A percentile compares a stretch with the other conserved stretches of the same genome.
These are phyloP conservation scores for Curvularia spicifera DNA, from an alignment of 2,329 filamentous ascomycete species.

Conservation along the genomic window DNA sequence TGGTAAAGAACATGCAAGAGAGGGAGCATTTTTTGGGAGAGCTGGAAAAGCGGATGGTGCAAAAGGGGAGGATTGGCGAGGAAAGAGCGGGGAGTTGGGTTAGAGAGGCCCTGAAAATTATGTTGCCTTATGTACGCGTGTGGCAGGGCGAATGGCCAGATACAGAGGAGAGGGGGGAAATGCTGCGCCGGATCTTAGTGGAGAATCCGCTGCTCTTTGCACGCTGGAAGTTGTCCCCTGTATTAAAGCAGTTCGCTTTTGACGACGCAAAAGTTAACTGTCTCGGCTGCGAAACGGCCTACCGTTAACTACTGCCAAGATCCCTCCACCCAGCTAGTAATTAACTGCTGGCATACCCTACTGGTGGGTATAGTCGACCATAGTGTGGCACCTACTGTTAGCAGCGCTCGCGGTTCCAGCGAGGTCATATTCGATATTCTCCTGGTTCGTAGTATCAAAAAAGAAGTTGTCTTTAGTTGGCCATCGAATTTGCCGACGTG, in stretches of 20 bases:
- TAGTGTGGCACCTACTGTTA: too few species aligned
- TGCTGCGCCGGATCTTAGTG: neutral
- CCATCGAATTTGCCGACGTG: too few species aligned
- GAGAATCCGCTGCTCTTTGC: neutral
- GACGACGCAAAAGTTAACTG: slow-evolving; percentile 10
- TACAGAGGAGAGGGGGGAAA: neutral
- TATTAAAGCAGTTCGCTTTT: slow-evolving; percentile 9
- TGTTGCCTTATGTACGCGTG: neutral
- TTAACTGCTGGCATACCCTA: too few species aligned
- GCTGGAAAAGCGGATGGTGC: neutral
- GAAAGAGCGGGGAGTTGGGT: neutral
- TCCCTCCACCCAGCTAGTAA: neutral
- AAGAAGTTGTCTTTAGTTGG: too few species aligned
- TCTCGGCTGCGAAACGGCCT: slow-evolving; percentile 7
- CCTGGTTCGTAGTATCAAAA: too few species aligned
- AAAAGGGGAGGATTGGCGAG: neutral
- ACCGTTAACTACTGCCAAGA: slow-evolving; percentile 5
- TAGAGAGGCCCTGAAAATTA: neutral
- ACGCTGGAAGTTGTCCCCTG: slow-evolving; percentile 10
- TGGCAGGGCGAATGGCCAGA: neutral
- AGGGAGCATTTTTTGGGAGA: neutral
- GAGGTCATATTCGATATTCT: too few species aligned
- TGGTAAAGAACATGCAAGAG: neutral
- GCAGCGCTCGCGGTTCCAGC: too few species aligned
- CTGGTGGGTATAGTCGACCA: too few species aligned